A percentile compares a stretch with the other conserved stretches of the same genome.
Evolutionary conservation across 225 moss, liverwort and hornwort genomes (phyloP).

Genomic region (Pleurozium schreberi): DNA sequence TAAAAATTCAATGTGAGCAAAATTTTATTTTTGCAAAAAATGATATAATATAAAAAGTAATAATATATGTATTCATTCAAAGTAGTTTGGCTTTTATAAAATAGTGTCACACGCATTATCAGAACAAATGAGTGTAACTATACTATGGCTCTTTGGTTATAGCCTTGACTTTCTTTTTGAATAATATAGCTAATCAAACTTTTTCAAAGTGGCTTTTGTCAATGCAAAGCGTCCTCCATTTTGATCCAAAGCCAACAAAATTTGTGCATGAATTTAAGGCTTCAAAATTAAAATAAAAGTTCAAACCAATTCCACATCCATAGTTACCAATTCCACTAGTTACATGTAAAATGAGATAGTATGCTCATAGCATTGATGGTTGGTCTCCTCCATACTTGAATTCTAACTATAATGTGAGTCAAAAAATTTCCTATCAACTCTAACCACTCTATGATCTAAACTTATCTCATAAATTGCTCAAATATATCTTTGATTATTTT

Average conservation of each 20-base stretch:
- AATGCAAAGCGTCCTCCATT: not conserved
- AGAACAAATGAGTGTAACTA: not conserved
- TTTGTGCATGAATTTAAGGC: not conserved
- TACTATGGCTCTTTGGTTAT: no score
- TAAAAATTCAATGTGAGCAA: not conserved
- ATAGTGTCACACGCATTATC: no score
- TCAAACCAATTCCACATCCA: not conserved
- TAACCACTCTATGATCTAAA: not conserved
- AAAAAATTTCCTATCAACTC: not conserved
- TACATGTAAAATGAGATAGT: not conserved
- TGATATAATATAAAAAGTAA: not conserved
- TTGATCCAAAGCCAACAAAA: not conserved
- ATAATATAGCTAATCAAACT: not conserved
- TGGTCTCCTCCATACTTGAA: not conserved
- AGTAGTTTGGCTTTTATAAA: not conserved
- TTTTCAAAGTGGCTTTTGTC: not conserved
- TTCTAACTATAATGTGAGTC: fast-evolving
- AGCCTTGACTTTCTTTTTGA: fast-evolving
- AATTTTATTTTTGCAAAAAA: not conserved
- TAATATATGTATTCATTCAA: not conserved
- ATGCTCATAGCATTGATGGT: not conserved
- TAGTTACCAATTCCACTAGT: not conserved
- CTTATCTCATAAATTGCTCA: not conserved
- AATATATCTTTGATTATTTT: not conserved
- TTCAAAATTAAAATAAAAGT: not conserved